These are phyloP conservation scores for Arabidopsis suecica DNA, from an alignment of 345 rosid species.

Conservation along the genomic window DNA sequence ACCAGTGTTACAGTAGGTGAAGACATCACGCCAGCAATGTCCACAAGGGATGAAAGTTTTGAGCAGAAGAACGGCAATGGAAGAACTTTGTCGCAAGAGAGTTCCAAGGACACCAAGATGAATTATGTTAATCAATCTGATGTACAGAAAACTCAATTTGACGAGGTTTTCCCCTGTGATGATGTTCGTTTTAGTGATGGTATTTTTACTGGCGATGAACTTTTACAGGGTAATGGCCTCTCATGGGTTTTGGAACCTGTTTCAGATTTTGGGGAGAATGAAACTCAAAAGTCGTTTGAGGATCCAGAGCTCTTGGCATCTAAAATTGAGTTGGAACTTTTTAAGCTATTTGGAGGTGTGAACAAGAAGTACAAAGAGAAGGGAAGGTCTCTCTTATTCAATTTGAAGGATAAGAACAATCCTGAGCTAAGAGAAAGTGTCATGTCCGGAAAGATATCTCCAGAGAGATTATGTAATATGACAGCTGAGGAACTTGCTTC, in stretches of 20 bases:
- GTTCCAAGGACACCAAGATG: constrained; percentile 37
- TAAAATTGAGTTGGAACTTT: constrained; percentile 80
- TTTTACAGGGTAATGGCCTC: constrained; percentile 92
- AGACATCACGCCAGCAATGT: neutral
- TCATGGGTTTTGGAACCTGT: constrained; percentile 83
- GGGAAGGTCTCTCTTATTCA: constrained; percentile 91
- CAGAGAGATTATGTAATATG: constrained; percentile 83
- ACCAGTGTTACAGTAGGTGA: constrained; percentile 41
- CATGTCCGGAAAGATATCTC: constrained; percentile 73
- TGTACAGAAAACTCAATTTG: constrained; percentile 52
- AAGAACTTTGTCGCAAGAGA: constrained; percentile 31
- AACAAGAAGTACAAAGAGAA: constrained; percentile 96
- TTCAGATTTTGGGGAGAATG: constrained; percentile 44
- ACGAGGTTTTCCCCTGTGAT: constrained; percentile 54
- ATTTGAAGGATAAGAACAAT: constrained; percentile 87
- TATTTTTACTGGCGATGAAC: constrained; percentile 82
- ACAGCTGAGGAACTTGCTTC: constrained; percentile 98
- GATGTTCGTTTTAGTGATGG: constrained; percentile 67
- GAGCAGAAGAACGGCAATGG: constrained; percentile 29
- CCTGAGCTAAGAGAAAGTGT: constrained; percentile 94
- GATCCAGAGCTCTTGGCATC: constrained; percentile 69
- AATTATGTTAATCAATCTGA: constrained; percentile 44
- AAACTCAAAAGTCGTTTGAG: constrained; percentile 16
- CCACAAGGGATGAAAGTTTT: constrained; percentile 37
- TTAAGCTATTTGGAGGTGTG: constrained; percentile 86